Evolutionary conservation across 345 rosid genomes (phyloP).

Genomic region (Pseudoturritis turrita): DNA sequence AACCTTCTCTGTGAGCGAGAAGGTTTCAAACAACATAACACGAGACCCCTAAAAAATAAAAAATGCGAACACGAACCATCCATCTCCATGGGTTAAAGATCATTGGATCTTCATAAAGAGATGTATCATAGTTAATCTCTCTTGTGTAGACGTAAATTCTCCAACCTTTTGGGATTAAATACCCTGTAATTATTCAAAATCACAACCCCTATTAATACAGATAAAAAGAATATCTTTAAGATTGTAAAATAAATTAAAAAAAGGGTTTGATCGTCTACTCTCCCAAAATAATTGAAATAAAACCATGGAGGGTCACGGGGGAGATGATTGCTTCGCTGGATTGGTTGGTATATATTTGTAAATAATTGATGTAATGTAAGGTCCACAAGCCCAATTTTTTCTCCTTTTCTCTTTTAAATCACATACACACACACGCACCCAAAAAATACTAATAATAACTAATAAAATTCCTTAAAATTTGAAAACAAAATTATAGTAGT

Average conservation of each 20-base stretch:
- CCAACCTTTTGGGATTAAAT: conserved; percentile 84
- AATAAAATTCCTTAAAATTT: neutral
- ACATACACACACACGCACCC: neutral
- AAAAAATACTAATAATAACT: neutral
- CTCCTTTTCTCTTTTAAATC: neutral
- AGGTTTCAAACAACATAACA: neutral
- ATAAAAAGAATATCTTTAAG: neutral
- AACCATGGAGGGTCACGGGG: conserved; percentile 41
- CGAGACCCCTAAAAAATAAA: neutral
- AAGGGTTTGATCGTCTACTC: conserved; percentile 1
- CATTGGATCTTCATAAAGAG: conserved; percentile 60
- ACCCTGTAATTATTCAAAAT: conserved; percentile 43
- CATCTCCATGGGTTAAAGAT: conserved; percentile 96
- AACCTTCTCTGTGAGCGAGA: neutral
- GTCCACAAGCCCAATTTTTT: conserved; percentile 41
- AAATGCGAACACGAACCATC: conserved; percentile 43
- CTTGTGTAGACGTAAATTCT: conserved; percentile 88
- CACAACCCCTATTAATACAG: neutral
- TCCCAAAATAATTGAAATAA: conserved; percentile 37
- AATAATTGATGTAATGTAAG: conserved; percentile 48
- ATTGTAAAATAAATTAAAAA: neutral
- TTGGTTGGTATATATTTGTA: conserved; percentile 52
- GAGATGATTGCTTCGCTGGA: conserved; percentile 52
- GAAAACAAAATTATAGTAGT: neutral
- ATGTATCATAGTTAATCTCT: conserved; percentile 70